These are phyloP conservation scores for Mycena kentingensis DNA, from an alignment of 768 basidiomycete species.

Conservation along the genomic window DNA sequence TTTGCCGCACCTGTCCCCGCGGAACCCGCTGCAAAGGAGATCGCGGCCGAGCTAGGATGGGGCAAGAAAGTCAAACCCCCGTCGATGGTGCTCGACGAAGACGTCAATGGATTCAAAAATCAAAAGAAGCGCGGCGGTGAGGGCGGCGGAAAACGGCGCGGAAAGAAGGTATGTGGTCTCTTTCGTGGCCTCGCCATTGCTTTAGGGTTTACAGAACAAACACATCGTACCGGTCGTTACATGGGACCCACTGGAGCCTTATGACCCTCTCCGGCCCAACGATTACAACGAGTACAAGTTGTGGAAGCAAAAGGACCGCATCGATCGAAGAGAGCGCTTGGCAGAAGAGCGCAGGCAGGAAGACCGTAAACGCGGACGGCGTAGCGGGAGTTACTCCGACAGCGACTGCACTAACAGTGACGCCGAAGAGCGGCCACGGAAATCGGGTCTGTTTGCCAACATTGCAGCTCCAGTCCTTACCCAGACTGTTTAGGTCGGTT, in stretches of 20 bases:
- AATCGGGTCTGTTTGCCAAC: slow-evolving; percentile 53
- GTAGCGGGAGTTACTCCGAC: slow-evolving; percentile 64
- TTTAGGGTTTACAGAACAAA: slow-evolving; percentile 53
- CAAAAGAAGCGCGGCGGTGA: slow-evolving; percentile 58
- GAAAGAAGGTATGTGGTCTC: slow-evolving; percentile 50
- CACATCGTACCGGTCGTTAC: slow-evolving; percentile 50
- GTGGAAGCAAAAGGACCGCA: slow-evolving; percentile 75
- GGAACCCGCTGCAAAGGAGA: slow-evolving; percentile 29
- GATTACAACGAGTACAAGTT: slow-evolving; percentile 88
- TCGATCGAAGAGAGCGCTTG: slow-evolving; percentile 69
- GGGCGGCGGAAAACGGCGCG: slow-evolving; percentile 57
- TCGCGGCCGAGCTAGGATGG: slow-evolving; percentile 66
- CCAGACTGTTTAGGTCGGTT: slow-evolving; percentile 44
- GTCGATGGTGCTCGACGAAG: slow-evolving; percentile 87
- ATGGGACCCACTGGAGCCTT: slow-evolving; percentile 81
- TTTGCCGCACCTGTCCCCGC: slow-evolving; percentile 36
- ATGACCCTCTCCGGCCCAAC: slow-evolving; percentile 83
- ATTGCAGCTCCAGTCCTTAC: slow-evolving; percentile 9
- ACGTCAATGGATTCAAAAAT: slow-evolving; percentile 80
- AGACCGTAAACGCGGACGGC: slow-evolving; percentile 59
- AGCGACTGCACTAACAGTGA: slow-evolving; percentile 67
- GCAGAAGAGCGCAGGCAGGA: slow-evolving; percentile 59
- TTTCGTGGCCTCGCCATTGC: slow-evolving; percentile 4
- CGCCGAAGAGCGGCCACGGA: slow-evolving; percentile 61
- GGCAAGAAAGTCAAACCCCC: slow-evolving; percentile 89